A percentile compares a stretch with the other conserved stretches of the same genome.
These are phyloP conservation scores for Talinum fruticosum DNA, from an alignment of 148 eudicot genomes.

Conservation along the genomic window DNA sequence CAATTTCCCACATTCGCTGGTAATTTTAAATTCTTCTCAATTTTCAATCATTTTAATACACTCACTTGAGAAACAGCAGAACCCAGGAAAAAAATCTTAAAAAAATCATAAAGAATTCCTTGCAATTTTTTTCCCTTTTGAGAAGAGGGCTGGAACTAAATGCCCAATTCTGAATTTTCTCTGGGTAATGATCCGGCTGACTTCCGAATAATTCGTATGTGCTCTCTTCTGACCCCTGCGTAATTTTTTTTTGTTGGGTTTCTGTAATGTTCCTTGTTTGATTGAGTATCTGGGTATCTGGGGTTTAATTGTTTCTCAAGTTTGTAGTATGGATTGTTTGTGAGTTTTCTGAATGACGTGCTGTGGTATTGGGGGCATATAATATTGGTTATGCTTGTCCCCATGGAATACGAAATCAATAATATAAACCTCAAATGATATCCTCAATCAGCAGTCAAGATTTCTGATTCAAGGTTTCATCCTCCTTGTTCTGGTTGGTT, in stretches of 20 bases:
- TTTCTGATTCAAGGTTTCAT: neutral
- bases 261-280: conserved; percentile 6
- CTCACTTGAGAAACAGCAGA: neutral
- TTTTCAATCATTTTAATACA: neutral
- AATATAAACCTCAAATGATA: neutral
- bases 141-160: conserved; percentile 17
- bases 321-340: neutral
- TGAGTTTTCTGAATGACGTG: conserved; percentile 12
- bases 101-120: no score
- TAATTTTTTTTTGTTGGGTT: conserved; percentile 1
- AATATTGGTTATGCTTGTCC: neutral
- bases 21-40: conserved; percentile 1
- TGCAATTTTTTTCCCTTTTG: conserved; percentile 14
- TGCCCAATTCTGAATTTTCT: conserved; percentile 30
- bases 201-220: conserved; percentile 47
- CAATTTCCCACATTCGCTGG: conserved; percentile 10
- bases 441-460: neutral
- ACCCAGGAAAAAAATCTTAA: neutral
- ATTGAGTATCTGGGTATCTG: conserved; percentile 6
- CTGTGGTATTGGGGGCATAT: neutral
- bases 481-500: neutral
- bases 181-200: conserved; percentile 29
- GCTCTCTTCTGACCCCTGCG: neutral
- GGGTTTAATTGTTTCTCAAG: conserved; percentile 22
- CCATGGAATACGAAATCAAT: neutral